Base-by-base conservation (phyloP, 352 stramenopile genomes). In the Phytophthora fragariae region DNA sequence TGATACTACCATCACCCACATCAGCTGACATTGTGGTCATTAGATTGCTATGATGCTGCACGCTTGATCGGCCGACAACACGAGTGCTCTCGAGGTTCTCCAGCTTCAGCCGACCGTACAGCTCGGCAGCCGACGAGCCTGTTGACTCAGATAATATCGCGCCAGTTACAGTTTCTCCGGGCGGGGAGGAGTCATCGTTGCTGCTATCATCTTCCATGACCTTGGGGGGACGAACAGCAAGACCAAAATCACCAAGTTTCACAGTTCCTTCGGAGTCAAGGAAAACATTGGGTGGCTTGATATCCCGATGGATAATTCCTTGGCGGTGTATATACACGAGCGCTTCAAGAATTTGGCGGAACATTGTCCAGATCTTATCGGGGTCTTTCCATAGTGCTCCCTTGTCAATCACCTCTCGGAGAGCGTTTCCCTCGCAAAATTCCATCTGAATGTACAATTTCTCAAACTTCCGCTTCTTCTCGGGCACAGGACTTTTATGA, bases 401-500 rank as follows among this genome's bases (percentile, higher is more conserved):
- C 54, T 98, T 92, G 72, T 99, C 96, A 65, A 99, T 99, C 39
- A 99, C 85, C 50, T 98, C 93, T 61, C 95, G 82, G 39, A 99
- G 80, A 29, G 96, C 98, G 56, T 97, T 98, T 9, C 91, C 83
- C 53, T 97, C 85, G 57, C 97, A 99, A 72, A 96, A 99, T 77
- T 99, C 94, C 97, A 99, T 99, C 77, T 99, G 92, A 68, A 98
- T 98, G 70, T 95, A 97, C 60, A 98, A 76, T 66, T 86, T 91
- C 64, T 97, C 90, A 39, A 84, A 83, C 56, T 79, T 82, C 47
- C 85, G 82, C 31, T 84, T 90, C 24, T 63, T 72, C 8, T 63
- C 65, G 3, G 37, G 65, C 17, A 75, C 63, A 41, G 62, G 69
- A 29, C 15, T 69, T 72, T 61, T 52, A 72, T 73, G 57, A 54